Base-by-base conservation (phyloP, 768 basidiomycete genomes). In the Amanita polypyramis region DNA sequence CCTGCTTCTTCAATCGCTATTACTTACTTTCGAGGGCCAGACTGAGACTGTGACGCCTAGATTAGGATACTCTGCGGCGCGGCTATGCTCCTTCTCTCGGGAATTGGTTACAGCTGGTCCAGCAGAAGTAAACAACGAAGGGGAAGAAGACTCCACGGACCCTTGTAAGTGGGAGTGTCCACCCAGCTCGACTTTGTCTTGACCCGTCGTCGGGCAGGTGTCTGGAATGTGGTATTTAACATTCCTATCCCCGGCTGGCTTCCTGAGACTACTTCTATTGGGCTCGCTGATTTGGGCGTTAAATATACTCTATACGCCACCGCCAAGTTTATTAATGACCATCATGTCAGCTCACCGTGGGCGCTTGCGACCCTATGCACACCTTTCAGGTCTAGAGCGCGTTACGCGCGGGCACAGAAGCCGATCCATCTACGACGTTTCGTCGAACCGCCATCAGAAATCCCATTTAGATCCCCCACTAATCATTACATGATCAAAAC, bases 221-320 rank as follows among this genome's bases (percentile, higher is more conserved):
- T 62, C 29, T 90, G 90, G 82, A 80, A 84, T 54, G 68, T 91
- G 47, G 69, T 81, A 14, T 95, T 94, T 61, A 82, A 91, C 61
- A 65, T 96, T 3, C 73, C 77, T 12, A 66, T 94, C n/a, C 91
- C 92, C 4, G 93, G 91, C 14, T 95, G 93, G 93, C 72, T 96
- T 2, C 92, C 92, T 6, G 70, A 73, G 1, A 72, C 77, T 12
- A 67, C 77, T 20, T 56, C 45, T 2, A 73, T 78, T 50, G 77
- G 80, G 20, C 60, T 70, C 12, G 70, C 72, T 15, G 69, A 70
- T 10, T 58, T 74, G 29, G 84, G 84, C 17, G 76, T 77, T 5
- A 73, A 72, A 46, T 91, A 91, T 58, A 68, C 70, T 15, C 68
- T 91, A 21, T 77, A 75, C 53, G 84, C 85, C 12, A 75, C 75